Evolutionary conservation across 768 basidiomycete species (phyloP), one percentile per base, ranked within the genome.

Genomic region (Kwoniella bestiolae): DNA sequence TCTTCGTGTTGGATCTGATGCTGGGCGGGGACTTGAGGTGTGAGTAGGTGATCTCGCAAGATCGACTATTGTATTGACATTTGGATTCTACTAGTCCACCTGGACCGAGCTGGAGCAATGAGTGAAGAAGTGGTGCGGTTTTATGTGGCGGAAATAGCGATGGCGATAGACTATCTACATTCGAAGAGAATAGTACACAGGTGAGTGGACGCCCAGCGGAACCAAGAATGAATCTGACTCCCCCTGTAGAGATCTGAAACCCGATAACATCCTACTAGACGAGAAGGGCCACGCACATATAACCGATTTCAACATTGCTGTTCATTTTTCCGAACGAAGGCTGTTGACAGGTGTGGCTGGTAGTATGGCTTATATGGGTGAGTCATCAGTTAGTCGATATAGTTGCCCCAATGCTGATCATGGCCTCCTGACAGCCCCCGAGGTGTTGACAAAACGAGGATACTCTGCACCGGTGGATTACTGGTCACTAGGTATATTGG

Each of bases 321-420:
- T 98, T 7, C 95, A 98, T 80, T 97, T 93, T 79, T 95, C 94
- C 11, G 91, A 92, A 65, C 86, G 89, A 57, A 86, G 94, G 35
- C 76, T 90, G 66, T 89, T 98, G 81, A 93, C 91, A 0, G 92
- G 91, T 65, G 91, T 99, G 16, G 95, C 96, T 6, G 96, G 96
- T 3, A 94, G 91, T 76, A 94, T 99, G 92, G 95, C 96, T 0
- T 99, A 99, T 83, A 99, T 99, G 96, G 94, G 87, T 89, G 76
- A 60, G 85, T 80, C 3, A 9, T 46, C 8, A 32, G 35, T 31
- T 51, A 23, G n/a, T n/a, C 26, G 2, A 4, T 32, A 26, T 14
- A 16, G 31, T 25, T 34, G 9, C 21, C 18, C 4, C 3, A 41
- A 18, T 11, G 47, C 66, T 68, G 59, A 74, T 47, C 35, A 23